phyloP scores from a whole-genome alignment of 176 grass and related monocot species.

The Oryza coarctata region DNA sequence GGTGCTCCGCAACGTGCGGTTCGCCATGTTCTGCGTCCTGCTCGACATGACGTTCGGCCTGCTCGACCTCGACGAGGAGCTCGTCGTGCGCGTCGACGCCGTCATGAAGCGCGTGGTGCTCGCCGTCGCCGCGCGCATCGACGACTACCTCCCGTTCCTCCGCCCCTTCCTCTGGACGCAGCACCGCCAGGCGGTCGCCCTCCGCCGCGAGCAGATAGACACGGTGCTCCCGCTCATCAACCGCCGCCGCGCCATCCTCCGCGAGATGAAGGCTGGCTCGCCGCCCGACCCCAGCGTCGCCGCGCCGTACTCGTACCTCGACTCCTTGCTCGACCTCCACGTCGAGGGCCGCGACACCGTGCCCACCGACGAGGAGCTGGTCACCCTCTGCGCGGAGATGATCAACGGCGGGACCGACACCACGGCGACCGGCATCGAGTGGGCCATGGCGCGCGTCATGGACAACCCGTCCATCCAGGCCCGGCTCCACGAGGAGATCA shows the following conservation, averaged over 20 bases:
- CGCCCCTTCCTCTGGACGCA: slow-evolving; percentile 61
- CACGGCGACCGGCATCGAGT: slow-evolving; percentile 86
- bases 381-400: slow-evolving; percentile 82
- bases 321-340: slow-evolving; percentile 70
- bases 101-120: slow-evolving; percentile 90
- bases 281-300: slow-evolving; percentile 33
- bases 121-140: slow-evolving; percentile 56
- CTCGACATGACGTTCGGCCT: slow-evolving; percentile 90
- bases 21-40: slow-evolving; percentile 87
- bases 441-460: slow-evolving; percentile 82
- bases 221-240: slow-evolving; percentile 70
- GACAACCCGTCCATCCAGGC: slow-evolving; percentile 68
- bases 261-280: slow-evolving; percentile 1
- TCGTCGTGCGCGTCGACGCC: slow-evolving; percentile 64
- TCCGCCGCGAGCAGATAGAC: slow-evolving; percentile 68
- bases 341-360: slow-evolving; percentile 49
- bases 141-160: slow-evolving; percentile 95
- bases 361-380: slow-evolving; percentile 56
- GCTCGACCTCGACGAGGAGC: slow-evolving; percentile 65
- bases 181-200: slow-evolving; percentile 50
- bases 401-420: slow-evolving; percentile 92
- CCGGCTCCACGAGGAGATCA: slow-evolving; percentile 63
- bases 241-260: slow-evolving; percentile 59
- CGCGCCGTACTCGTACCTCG: slow-evolving; percentile 88
- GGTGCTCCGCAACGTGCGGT: slow-evolving; percentile 95